Percentiles rank a stretch among this genome's conserved stretches.
These are phyloP conservation scores for Brassica juncea DNA, from an alignment of 345 rosid species.

Conservation along the genomic window DNA sequence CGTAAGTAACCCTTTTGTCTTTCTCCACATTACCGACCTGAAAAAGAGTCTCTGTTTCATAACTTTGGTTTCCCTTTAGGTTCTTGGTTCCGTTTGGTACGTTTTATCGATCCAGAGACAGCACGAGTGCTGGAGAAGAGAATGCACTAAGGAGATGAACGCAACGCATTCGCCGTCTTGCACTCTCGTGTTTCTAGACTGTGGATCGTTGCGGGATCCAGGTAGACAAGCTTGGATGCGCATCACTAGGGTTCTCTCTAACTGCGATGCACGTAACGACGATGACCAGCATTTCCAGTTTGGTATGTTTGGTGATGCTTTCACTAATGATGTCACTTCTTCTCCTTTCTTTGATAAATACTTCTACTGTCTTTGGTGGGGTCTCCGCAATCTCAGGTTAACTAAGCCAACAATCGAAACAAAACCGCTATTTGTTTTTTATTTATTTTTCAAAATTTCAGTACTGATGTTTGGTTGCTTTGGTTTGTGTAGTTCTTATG, in stretches of 20 bases:
- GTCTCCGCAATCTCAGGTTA: slow-evolving; percentile 74
- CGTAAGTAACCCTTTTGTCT: slow-evolving; percentile 46
- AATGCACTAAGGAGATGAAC: slow-evolving; percentile 59
- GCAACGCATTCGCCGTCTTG: slow-evolving; percentile 54
- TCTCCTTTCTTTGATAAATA: slow-evolving; percentile 60
- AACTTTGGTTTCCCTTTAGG: slow-evolving; percentile 38
- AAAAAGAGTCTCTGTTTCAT: background rate
- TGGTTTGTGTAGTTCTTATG: slow-evolving; percentile 69
- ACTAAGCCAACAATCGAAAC: background rate
- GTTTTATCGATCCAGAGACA: slow-evolving; percentile 72
- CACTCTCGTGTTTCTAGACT: slow-evolving; percentile 56
- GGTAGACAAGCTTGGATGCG: slow-evolving; percentile 69
- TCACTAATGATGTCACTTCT: slow-evolving; percentile 59
- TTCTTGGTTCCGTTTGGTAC: slow-evolving; percentile 82
- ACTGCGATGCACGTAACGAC: slow-evolving; percentile 59
- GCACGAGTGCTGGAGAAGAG: slow-evolving; percentile 61
- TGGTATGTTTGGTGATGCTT: slow-evolving; percentile 77
- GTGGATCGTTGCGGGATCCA: slow-evolving; percentile 45
- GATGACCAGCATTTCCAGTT: slow-evolving; percentile 51
- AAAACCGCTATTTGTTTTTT: background rate
- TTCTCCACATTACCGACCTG: background rate
- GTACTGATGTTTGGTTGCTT: background rate
- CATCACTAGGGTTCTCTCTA: slow-evolving; percentile 41
- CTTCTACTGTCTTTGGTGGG: slow-evolving; percentile 96
- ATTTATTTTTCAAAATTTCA: background rate